Conservation (phyloP, 2,329 filamentous ascomycete species). For the Myriangium duriaei region DNA sequence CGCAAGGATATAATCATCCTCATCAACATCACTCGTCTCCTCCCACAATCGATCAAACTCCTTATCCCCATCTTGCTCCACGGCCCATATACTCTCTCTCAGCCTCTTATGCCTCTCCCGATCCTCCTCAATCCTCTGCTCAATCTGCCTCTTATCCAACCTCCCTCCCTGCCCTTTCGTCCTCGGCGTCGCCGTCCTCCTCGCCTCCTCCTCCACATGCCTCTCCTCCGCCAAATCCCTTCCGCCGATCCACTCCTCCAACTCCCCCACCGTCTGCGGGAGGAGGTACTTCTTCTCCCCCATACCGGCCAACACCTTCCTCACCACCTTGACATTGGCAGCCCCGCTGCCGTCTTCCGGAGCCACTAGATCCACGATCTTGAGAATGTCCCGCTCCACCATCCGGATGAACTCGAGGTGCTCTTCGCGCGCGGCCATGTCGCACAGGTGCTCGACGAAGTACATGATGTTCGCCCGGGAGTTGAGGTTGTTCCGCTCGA, state of each 20-base stretch:
- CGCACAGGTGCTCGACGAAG: conserved; percentile 91
- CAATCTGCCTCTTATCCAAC: conserved; percentile 76
- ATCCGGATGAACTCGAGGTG: conserved; percentile 77
- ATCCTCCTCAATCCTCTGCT: conserved; percentile 95
- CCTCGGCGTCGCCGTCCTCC: conserved; percentile 12
- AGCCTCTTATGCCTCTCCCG: conserved; percentile 85
- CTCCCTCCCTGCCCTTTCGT: conserved; percentile 23
- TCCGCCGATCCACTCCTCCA: conserved; percentile 72
- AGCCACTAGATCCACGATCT: conserved; percentile 83
- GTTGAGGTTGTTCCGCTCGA: conserved; percentile 93
- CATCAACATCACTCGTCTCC: conserved; percentile 72
- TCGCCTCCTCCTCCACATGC: conserved; percentile 19
- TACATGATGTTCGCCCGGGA: conserved; percentile 98
- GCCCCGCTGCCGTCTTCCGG: conserved; percentile 77
- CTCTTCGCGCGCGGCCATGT: conserved; percentile 64
- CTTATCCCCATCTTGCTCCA: conserved; percentile 42
- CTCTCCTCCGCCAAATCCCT: conserved; percentile 46
- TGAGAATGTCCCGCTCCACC: conserved; percentile 86
- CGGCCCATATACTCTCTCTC: conserved; percentile 86
- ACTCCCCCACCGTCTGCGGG: conserved; percentile 61
- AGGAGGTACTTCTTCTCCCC: conserved; percentile 60
- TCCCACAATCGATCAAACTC: conserved; percentile 79
- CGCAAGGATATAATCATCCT: conserved; percentile 70
- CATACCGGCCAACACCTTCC: conserved; percentile 48
- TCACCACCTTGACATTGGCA: conserved; percentile 75